phyloP scores from a whole-genome alignment of 768 basidiomycete species.

The Leccinum subtestaceum region DNA sequence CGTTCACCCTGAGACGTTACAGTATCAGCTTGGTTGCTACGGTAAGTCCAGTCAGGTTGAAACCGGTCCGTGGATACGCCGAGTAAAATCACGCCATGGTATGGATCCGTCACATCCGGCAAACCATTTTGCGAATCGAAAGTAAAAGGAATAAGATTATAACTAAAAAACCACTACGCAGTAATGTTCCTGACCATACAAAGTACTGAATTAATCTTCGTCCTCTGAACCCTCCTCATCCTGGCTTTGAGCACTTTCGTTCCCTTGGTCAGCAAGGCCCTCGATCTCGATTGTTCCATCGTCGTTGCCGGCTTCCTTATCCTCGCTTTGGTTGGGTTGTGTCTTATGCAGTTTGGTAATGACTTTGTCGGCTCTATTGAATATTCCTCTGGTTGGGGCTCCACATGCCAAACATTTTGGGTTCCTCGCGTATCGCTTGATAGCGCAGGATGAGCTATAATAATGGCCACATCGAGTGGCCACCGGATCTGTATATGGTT shows the following conservation, averaged over 20 bases:
- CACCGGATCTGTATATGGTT: constrained; percentile 91
- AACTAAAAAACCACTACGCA: constrained; percentile 28
- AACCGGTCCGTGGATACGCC: constrained; percentile 7
- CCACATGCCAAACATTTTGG: constrained; percentile 96
- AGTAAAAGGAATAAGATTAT: constrained; percentile 19
- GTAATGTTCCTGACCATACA: constrained; percentile 34
- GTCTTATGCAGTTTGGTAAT: constrained; percentile 82
- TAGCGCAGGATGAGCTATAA: constrained; percentile 93
- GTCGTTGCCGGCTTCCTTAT: constrained; percentile 39
- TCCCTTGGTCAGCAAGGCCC: constrained; percentile 42
- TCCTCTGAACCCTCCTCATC: constrained; percentile 30
- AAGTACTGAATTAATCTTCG: constrained; percentile 22
- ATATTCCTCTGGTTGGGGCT: constrained; percentile 90
- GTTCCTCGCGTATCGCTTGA: constrained; percentile 90
- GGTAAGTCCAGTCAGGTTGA: neutral
- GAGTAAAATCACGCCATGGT: neutral
- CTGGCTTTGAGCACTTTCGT: constrained; percentile 28
- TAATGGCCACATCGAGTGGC: constrained; percentile 97
- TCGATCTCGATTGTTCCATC: constrained; percentile 55
- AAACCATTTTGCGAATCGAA: constrained; percentile 1
- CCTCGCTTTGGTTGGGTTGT: constrained; percentile 52
- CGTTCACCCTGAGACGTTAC: constrained; percentile 4
- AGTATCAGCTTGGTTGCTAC: neutral
- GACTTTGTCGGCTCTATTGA: constrained; percentile 93
- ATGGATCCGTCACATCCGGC: too few species aligned